These are phyloP conservation scores for Paramecium caudatum DNA, from an alignment of 73 alveolate species.

Conservation along the genomic window DNA sequence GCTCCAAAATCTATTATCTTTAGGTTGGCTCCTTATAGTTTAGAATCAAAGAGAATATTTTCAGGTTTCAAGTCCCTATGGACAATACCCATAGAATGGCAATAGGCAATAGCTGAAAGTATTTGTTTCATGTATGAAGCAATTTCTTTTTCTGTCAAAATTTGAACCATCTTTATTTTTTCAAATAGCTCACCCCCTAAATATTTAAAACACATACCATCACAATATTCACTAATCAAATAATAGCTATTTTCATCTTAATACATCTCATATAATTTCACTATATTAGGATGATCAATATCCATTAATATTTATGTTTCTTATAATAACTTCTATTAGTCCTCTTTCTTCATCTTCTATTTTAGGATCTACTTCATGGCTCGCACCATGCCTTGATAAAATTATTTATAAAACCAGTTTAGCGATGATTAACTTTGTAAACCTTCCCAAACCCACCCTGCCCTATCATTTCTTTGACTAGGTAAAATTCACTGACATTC, in stretches of 20 bases:
- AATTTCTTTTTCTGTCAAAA: constrained; percentile 82
- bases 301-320: constrained; percentile 53
- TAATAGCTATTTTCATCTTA: constrained; percentile 50
- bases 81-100: constrained; percentile 92
- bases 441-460: constrained; percentile 70
- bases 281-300: constrained; percentile 71
- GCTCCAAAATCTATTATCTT: constrained; percentile 94
- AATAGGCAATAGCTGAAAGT: constrained; percentile 87
- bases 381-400: constrained; percentile 67
- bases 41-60: constrained; percentile 90
- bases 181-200: constrained; percentile 82
- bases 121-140: constrained; percentile 81
- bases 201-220: constrained; percentile 18
- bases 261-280: constrained; percentile 55
- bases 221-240: constrained; percentile 66
- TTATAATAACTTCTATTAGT: constrained; percentile 37
- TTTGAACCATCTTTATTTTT: constrained; percentile 78
- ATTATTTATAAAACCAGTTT: constrained; percentile 1
- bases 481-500: constrained; percentile 46
- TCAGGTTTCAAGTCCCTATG: constrained; percentile 97
- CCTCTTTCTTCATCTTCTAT: constrained; percentile 49
- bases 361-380: constrained; percentile 70
- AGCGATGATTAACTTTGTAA: constrained; percentile 47
- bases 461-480: constrained; percentile 51
- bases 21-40: constrained; percentile 82